Evolutionary conservation across 805 yeast genomes (phyloP).

Genomic region (Myxozyma neotropica): DNA sequence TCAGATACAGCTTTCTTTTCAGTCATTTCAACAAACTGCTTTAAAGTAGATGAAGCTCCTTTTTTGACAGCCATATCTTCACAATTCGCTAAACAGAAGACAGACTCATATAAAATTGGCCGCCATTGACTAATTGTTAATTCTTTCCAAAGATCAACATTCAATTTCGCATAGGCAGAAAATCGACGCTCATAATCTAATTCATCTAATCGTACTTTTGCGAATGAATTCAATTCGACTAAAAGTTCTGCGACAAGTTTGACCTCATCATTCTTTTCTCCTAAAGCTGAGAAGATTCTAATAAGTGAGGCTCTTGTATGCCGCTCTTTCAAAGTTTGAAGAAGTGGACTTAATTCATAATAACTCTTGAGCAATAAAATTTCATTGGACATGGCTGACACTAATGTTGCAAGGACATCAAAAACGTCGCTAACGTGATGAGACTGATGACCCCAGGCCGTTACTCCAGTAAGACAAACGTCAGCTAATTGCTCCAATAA

Average conservation of each 20-base stretch:
- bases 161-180: slow-evolving; percentile 64
- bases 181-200: slow-evolving; percentile 79
- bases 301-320: slow-evolving; percentile 65
- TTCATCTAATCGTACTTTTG: slow-evolving; percentile 62
- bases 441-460: slow-evolving; percentile 14
- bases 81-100: slow-evolving; percentile 73
- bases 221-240: slow-evolving; percentile 69
- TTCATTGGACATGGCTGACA: slow-evolving; percentile 41
- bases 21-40: slow-evolving; percentile 63
- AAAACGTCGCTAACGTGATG: slow-evolving; percentile 18
- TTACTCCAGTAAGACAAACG: slow-evolving; percentile 25
- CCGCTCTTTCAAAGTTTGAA: slow-evolving; percentile 59
- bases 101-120: slow-evolving; percentile 68
- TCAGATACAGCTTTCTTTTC: slow-evolving; percentile 44
- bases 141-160: slow-evolving; percentile 53
- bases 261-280: slow-evolving; percentile 52
- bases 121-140: slow-evolving; percentile 69
- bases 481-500: slow-evolving; percentile 23
- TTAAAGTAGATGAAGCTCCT: slow-evolving; percentile 67
- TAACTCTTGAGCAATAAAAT: slow-evolving; percentile 50
- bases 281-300: slow-evolving; percentile 61
- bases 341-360: slow-evolving; percentile 56
- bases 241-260: slow-evolving; percentile 56
- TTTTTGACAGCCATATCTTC: slow-evolving; percentile 79
- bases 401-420: slow-evolving; percentile 17